Evolutionary conservation across 2,329 filamentous ascomycete species (phyloP).

Genomic region (Penicillium sp.): DNA sequence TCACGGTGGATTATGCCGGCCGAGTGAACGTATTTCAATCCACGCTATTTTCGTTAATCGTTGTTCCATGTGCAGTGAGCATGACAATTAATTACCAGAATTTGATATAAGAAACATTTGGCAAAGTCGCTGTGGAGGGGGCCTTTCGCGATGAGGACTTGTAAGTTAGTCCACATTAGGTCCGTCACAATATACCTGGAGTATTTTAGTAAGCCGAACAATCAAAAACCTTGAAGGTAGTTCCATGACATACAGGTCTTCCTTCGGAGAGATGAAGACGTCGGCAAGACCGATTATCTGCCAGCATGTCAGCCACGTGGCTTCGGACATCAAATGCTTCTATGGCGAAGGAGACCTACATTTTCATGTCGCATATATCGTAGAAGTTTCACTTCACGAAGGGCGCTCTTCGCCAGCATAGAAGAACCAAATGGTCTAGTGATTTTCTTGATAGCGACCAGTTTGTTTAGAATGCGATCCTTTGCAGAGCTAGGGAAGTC

Average conservation of each 20-base stretch:
- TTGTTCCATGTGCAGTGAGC: constrained; percentile 2
- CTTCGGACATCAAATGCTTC: not conserved
- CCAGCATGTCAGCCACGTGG: constrained; percentile 1
- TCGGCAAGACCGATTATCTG: constrained; percentile 96
- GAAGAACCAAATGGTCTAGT: constrained; percentile 9
- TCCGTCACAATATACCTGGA: constrained; percentile 94
- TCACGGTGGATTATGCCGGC: constrained; percentile 96
- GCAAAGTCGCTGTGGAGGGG: constrained; percentile 98
- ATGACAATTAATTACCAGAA: constrained; percentile 65
- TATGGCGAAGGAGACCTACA: constrained; percentile 51
- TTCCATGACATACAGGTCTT: constrained; percentile 73
- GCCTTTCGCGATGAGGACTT: constrained; percentile 86
- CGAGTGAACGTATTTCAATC: constrained; percentile 97
- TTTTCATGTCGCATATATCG: constrained; percentile 97
- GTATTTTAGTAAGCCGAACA: not conserved
- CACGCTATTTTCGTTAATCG: constrained; percentile 63
- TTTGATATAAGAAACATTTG: constrained; percentile 98
- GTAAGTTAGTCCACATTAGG: constrained; percentile 90
- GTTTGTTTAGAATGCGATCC: constrained; percentile 1
- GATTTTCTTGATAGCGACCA: constrained; percentile 11
- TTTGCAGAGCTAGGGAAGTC: constrained; percentile 3
- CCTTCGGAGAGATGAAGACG: constrained; percentile 97
- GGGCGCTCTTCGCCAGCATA: constrained; percentile 4
- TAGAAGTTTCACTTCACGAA: constrained; percentile 79
- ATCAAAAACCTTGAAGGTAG: constrained; percentile 1